Evolutionary conservation across 129 eudicot genomes (phyloP).

Genomic region (Chrysanthemum lavandulifolium): DNA sequence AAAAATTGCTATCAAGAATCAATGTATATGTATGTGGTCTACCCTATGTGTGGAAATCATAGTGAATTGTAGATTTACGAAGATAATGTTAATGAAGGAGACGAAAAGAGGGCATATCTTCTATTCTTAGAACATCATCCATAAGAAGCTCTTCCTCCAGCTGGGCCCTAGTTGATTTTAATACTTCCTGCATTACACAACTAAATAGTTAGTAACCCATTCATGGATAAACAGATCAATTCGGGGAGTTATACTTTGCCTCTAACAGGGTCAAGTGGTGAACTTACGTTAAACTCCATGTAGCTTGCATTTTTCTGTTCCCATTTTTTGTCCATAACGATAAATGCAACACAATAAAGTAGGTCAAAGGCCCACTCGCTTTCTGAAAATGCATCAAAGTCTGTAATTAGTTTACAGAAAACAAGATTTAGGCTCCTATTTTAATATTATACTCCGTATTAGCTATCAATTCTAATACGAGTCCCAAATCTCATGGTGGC

Average conservation of each 20-base stretch:
- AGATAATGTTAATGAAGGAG: constrained; percentile 51
- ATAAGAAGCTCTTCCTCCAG: constrained; percentile 77
- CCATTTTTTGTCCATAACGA: constrained; percentile 85
- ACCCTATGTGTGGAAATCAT: constrained; percentile 18
- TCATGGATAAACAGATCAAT: too few relatives aligned
- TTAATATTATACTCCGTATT: not conserved
- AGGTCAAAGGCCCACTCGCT: constrained; percentile 90
- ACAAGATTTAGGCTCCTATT: not conserved
- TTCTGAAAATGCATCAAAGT: constrained; percentile 55
- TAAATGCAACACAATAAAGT: constrained; percentile 85
- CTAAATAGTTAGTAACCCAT: not conserved
- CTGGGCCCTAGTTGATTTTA: constrained; percentile 60
- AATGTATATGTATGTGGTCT: constrained; percentile 28
- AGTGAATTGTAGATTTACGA: constrained; percentile 17
- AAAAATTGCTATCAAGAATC: constrained; percentile 20
- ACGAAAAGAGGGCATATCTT: constrained; percentile 86
- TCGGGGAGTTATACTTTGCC: too few relatives aligned
- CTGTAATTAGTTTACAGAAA: constrained; percentile 4
- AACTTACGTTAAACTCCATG: constrained; percentile 86
- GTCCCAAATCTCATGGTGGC: constrained; percentile 4
- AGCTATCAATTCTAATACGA: not conserved
- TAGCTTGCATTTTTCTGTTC: constrained; percentile 74
- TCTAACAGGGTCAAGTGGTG: too few relatives aligned
- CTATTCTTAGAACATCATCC: constrained; percentile 70
- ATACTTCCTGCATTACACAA: constrained; percentile 46